Evolutionary conservation across 2,329 filamentous ascomycete genomes (phyloP).

Genomic region (Sporothrix dimorphospora): DNA sequence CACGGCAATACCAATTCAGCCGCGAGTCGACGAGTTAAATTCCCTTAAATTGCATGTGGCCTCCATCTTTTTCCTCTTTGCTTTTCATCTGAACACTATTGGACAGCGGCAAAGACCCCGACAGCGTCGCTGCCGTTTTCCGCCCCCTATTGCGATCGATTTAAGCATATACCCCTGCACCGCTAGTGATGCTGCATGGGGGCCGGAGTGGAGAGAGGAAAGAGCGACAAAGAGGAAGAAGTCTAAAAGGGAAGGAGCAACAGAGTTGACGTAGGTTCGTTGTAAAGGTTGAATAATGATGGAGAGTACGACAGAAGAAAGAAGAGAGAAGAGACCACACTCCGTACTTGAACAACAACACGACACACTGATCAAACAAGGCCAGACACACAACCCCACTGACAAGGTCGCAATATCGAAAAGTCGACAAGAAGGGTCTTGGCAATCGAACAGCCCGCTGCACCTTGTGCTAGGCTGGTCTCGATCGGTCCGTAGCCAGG

Average conservation of each 20-base stretch:
- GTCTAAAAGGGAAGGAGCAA: background rate
- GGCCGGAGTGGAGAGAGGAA: background rate
- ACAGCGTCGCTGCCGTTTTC: background rate
- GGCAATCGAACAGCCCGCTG: background rate
- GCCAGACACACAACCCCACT: background rate
- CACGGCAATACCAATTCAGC: background rate
- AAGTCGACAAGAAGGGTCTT: background rate
- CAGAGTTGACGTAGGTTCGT: background rate
- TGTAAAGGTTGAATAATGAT: background rate
- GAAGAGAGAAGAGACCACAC: background rate
- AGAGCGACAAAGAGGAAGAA: background rate
- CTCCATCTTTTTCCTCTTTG: background rate
- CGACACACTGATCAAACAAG: constrained; percentile 10
- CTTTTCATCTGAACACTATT: background rate
- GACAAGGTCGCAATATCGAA: background rate
- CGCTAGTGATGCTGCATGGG: background rate
- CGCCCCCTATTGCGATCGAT: constrained; percentile 7
- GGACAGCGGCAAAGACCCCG: background rate
- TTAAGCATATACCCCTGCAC: background rate
- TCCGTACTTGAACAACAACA: background rate
- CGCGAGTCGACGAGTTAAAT: background rate
- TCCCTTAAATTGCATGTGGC: background rate
- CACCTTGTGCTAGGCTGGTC: background rate
- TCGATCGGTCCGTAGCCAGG: background rate
- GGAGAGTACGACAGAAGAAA: too few relatives aligned